Evolutionary conservation across 2,329 filamentous ascomycete species (phyloP), one percentile per base, ranked within the genome.

Genomic region (Fusarium dlaminii): DNA sequence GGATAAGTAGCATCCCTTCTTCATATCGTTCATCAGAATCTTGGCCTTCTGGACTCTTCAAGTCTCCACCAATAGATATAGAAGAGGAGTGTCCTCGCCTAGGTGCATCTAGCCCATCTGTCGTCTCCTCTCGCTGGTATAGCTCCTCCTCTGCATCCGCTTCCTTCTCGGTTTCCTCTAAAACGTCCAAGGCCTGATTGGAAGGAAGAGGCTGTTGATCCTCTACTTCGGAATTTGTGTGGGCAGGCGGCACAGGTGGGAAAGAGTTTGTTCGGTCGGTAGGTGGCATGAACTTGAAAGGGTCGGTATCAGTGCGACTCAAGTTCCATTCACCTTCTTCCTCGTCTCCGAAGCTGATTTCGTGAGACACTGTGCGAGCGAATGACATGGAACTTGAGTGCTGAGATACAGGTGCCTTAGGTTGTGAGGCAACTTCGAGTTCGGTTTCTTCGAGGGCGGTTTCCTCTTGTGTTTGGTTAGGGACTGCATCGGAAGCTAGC

Each of bases 1-100:
- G 84, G 75, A 90, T 90, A 67, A 94, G 81, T 3, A 92, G 92
- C 9, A 94, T 67, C 0, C 92, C 92, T 82, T 94, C 92, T 66
- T 93, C 91, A 72, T 88, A 94, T 49, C 92, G 88, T 30, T 88
- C 87, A 32, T 92, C 88, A 3, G 84, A 82, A 29, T 83, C 83
- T 42, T 86, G 83, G 40, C 84, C 84, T 18, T 84, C 81, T 4
- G 80, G 70, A 46, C 81, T 83, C 29, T 82, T 79, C 2, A 86
- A 69, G 27, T 87, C 84, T 20, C 86, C 84, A 14, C 86, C 86
- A 51, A 87, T 80, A 14, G 81, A 83, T 48, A 84, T 81, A 13
- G 81, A 82, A 17, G 77, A 66, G 7, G 71, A 73, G 59, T 78
- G 78, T 37, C 68, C 77, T 71, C 62, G 74, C 57, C 49, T 71